Base-by-base conservation (phyloP, 495 filamentous ascomycete species). In the Symbiotaphrina buchneri region DNA sequence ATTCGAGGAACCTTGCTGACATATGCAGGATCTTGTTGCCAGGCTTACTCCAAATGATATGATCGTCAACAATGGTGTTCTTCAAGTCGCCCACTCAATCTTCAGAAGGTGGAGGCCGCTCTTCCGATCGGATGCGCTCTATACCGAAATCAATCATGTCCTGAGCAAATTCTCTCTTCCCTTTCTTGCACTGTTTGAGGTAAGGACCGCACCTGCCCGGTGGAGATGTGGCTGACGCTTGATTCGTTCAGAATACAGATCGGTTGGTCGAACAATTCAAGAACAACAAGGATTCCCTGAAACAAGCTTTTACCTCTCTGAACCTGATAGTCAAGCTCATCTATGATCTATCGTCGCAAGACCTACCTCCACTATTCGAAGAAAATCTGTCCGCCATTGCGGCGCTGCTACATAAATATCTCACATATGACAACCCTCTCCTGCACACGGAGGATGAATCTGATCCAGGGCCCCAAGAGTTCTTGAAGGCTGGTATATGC, bases 21-120 rank as follows among this genome's bases (percentile, higher is more conserved):
- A 20, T 3, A 11, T 6, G 6, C 34, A 80, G 68, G 85, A 97
- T 49, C 70, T 99, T 33, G 82, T 94, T 32, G 78, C 74, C 11
- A 74, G 83, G 25, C 61, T 95, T 13, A 75, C 78, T 8, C 61
- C 68, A 4, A 65, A 71, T 36, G 75, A 94, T 46, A 63, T 68
- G 35, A 63, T 67, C 38, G 60, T 73, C 43, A 95, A 93, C 49
- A 84, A 81, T 47, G 90, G 90, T 37, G 83, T 99, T 7, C 58
- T 99, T 34, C 78, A 85, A 52, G 90, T 99, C 25, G 90, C 90
- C 27, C 90, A 99, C 53, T 92, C 85, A 4, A 94, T 99, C 41
- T 99, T 95, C 61, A 79, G 74, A 52, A 61, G 87, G 37, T 99
- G 90, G 90, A 65, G 83, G 33, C 90, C 87, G 14, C 58, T 95